Evolutionary conservation across 495 filamentous ascomycete species (phyloP).

Genomic region (Oidiodendron maius): DNA sequence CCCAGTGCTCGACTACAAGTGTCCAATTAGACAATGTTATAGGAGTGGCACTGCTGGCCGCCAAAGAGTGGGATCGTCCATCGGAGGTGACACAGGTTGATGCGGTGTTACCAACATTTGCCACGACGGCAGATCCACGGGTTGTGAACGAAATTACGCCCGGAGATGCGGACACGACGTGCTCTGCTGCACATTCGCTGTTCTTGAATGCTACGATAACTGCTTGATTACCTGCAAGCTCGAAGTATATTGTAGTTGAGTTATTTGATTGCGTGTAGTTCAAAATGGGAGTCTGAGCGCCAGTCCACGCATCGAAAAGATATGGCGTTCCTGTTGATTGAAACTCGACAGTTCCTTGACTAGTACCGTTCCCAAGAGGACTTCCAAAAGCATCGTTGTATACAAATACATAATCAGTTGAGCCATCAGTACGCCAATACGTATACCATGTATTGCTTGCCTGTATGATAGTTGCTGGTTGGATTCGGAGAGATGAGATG

Average conservation of each 20-base stretch:
- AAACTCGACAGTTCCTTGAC: conserved; percentile 24
- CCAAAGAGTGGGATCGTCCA: conserved; percentile 18
- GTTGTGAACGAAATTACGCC: not conserved
- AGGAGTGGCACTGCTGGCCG: conserved; percentile 3
- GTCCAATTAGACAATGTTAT: conserved; percentile 34
- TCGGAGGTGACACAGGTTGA: conserved; percentile 22
- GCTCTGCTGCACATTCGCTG: conserved; percentile 12
- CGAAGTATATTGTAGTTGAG: conserved; percentile 24
- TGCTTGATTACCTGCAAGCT: conserved; percentile 29
- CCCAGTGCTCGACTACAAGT: conserved; percentile 35
- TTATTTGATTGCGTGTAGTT: conserved; percentile 21
- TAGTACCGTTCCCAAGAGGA: too few relatives aligned
- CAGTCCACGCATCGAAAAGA: conserved; percentile 36
- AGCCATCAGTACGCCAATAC: conserved; percentile 11
- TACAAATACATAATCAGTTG: conserved; percentile 32
- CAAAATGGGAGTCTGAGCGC: conserved; percentile 28
- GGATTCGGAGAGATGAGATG: not conserved
- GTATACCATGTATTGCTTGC: conserved; percentile 5
- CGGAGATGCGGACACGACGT: conserved; percentile 13
- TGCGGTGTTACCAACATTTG: conserved; percentile 3
- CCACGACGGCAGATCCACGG: not conserved
- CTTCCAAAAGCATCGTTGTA: conserved; percentile 30
- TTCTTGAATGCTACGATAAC: conserved; percentile 30
- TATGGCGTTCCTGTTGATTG: conserved; percentile 26
- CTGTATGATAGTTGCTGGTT: not conserved